Conservation (phyloP, 2,329 filamentous ascomycete genomes). For the Amesomyces nigricolor region DNA sequence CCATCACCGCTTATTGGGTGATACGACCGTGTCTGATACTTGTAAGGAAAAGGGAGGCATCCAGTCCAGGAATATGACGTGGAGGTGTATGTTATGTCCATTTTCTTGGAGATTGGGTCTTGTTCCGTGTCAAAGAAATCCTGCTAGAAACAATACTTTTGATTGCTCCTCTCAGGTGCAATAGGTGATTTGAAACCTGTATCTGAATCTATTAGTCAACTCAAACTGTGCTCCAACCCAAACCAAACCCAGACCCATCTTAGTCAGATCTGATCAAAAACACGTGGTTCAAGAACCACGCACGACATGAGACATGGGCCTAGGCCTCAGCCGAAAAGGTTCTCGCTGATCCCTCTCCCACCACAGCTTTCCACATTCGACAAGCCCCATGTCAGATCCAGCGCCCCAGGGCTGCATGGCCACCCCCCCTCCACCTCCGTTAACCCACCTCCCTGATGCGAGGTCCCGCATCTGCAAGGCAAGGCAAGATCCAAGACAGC, state of each 20-base stretch:
- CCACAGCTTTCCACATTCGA: neutral
- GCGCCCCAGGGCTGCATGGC: neutral
- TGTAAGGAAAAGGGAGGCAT: neutral
- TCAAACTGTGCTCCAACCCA: too few species aligned
- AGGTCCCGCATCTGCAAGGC: constrained; percentile 12
- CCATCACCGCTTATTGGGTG: neutral
- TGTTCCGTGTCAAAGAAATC: too few species aligned
- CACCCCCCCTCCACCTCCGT: neutral
- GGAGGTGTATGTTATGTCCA: too few species aligned
- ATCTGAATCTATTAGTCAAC: too few species aligned
- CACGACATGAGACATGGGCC: constrained; percentile 1
- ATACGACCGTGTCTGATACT: neutral
- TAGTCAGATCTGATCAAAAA: neutral
- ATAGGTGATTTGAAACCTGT: too few species aligned
- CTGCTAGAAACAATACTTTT: too few species aligned
- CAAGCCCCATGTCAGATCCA: neutral
- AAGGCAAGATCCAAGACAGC: constrained; percentile 7
- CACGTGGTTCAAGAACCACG: neutral
- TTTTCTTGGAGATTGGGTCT: too few species aligned
- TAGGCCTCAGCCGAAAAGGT: neutral
- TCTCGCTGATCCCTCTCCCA: neutral
- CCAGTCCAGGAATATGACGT: too few species aligned
- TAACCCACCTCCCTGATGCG: neutral
- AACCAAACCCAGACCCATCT: neutral
- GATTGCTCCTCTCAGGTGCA: too few species aligned